phyloP scores from a whole-genome alignment of 2,329 filamentous ascomycete species.

The Aspergillus unguis region DNA sequence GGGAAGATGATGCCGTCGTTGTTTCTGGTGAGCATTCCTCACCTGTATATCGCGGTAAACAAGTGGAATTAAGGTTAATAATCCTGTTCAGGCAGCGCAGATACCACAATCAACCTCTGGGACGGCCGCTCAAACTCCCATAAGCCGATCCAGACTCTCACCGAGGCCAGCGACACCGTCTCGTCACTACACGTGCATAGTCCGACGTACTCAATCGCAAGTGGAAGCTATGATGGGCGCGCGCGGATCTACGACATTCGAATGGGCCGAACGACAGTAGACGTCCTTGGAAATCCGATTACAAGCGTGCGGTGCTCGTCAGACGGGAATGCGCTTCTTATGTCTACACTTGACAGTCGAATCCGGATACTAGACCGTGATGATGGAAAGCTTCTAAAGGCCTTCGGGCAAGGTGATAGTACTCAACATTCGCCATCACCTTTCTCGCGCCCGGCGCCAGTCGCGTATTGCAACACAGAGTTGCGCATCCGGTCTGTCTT shows the following conservation, averaged over 20 bases:
- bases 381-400: constrained; percentile 69
- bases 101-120: constrained; percentile 44
- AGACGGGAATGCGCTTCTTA: constrained; percentile 71
- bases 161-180: constrained; percentile 42
- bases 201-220: constrained; percentile 54
- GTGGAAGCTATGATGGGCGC: constrained; percentile 79
- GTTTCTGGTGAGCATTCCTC: constrained; percentile 51
- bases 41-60: not conserved
- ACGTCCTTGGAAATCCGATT: constrained; percentile 66
- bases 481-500: constrained; percentile 73
- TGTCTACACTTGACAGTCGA: constrained; percentile 71
- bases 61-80: too few species aligned
- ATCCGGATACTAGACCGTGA: constrained; percentile 77
- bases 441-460: not conserved
- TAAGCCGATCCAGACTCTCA: constrained; percentile 43
- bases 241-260: constrained; percentile 79
- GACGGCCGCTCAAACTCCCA: constrained; percentile 39
- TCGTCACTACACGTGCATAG: constrained; percentile 40
- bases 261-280: constrained; percentile 66
- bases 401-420: constrained; percentile 54
- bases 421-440: not conserved
- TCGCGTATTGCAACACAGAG: constrained; percentile 59
- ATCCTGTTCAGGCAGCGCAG: constrained; percentile 36
- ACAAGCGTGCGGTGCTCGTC: constrained; percentile 69
- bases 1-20: constrained; percentile 69